These are phyloP conservation scores for Dentipellis fragilis DNA, from an alignment of 768 basidiomycete species.

Conservation along the genomic window DNA sequence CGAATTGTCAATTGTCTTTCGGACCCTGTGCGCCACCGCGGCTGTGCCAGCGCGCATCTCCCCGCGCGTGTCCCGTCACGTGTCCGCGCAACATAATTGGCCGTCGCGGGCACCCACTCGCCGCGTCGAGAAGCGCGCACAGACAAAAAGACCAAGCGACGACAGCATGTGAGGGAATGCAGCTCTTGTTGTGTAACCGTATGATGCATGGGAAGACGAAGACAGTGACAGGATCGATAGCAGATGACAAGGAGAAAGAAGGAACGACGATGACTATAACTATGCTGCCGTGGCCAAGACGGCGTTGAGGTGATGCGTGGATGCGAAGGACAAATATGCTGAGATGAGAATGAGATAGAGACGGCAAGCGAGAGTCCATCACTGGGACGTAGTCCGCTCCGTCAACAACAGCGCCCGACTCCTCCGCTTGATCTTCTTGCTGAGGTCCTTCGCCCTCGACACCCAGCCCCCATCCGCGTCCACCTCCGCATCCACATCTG, in stretches of 20 bases:
- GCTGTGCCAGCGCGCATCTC: not conserved
- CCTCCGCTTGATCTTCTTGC: not conserved
- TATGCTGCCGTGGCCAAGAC: no score
- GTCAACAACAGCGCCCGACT: not conserved
- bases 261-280: not conserved
- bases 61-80: not conserved
- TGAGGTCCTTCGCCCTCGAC: constrained; percentile 1
- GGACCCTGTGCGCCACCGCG: not conserved
- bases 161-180: not conserved
- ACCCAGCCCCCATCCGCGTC: not conserved
- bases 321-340: not conserved
- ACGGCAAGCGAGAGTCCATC: not conserved
- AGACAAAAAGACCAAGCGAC: not conserved
- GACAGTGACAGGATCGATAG: no score
- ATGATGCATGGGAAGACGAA: not conserved
- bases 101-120: not conserved
- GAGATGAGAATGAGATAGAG: not conserved
- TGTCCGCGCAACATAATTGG: not conserved
- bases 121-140: no score
- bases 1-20: not conserved
- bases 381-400: not conserved
- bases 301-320: not conserved
- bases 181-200: not conserved
- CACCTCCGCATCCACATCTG: not conserved
- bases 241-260: not conserved